Evolutionary conservation across 2,329 filamentous ascomycete genomes (phyloP).

Genomic region (Penicillium sp.): DNA sequence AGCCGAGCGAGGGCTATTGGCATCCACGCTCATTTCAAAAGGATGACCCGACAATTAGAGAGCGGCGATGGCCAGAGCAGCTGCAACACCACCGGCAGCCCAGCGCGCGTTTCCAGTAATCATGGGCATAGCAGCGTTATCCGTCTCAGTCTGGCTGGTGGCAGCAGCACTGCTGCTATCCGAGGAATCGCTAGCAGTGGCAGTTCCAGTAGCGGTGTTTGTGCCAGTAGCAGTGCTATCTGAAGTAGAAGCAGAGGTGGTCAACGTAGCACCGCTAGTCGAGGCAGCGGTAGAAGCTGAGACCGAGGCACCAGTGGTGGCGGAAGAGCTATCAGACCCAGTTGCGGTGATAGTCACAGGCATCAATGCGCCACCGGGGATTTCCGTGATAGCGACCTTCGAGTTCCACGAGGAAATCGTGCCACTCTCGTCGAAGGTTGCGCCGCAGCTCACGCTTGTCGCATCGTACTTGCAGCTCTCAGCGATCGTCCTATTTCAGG

Average conservation of each 20-base stretch:
- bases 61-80: slow-evolving; percentile 3
- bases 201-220: background rate
- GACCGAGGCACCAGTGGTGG: slow-evolving; percentile 6
- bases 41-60: background rate
- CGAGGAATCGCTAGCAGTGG: background rate
- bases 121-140: slow-evolving; percentile 14
- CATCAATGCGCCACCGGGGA: slow-evolving; percentile 3
- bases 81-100: slow-evolving; percentile 14
- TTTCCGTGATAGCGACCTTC: background rate
- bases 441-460: background rate
- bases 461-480: slow-evolving; percentile 3
- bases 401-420: background rate
- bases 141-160: slow-evolving; percentile 4
- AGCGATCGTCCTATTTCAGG: background rate
- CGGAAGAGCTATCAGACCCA: background rate
- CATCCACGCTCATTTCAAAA: background rate
- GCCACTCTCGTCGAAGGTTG: background rate
- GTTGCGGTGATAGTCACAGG: slow-evolving; percentile 5
- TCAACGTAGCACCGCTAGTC: background rate
- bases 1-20: no score
- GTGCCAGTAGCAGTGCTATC: background rate
- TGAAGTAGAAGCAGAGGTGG: slow-evolving; percentile 1
- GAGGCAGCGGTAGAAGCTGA: slow-evolving; percentile 4
- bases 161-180: slow-evolving; percentile 3
- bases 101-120: slow-evolving; percentile 12